Base-by-base conservation (phyloP, 495 filamentous ascomycete genomes). In the Penicillium waksmanii region DNA sequence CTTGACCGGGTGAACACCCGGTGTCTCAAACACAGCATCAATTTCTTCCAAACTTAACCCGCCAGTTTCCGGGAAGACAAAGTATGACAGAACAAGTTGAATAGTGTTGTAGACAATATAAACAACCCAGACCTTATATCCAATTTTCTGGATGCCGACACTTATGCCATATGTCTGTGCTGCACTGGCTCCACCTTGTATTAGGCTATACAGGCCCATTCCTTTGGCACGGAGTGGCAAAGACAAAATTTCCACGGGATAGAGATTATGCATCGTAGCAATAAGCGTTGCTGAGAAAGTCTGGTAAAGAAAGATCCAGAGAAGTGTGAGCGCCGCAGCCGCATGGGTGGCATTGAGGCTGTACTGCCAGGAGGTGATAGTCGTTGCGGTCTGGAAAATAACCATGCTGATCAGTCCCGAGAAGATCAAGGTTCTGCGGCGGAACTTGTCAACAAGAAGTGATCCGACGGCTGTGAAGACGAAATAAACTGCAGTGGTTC, bases 121-220 rank as follows among this genome's bases (percentile, higher is more conserved):
- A 4, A 78, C 73, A 19, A 75, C 70, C 72, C 73, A 78, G 43
- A 81, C 76, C 66, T 77, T 80, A 49, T 79, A 80, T 3, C 73
- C 71, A 3, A 79, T 47, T 50, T 74, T 74, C n/a, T 58, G 18
- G 42, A 81, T 76, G 8, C 76, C 77, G 15, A 76, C 67, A 17
- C 66, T 64, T 35, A 80, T 80, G 8, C 78, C 77, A 55, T 77
- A 79, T 8, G 64, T 67, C 40, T 78, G 69, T 12, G 66, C 69
- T 0, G 67, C 70, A 47, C 76, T 68, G 9, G 76, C 73, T 11
- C 59, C 73, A n/a, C 73, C 74, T 61, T 80, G 75, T 12, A 79
- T 73, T 8, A 80, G 61, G 53, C 67, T 57, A 58, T 77, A 77
- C 3, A 80, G 46, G 19, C 72, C 75, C 74, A 80, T 78, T 25